These are phyloP conservation scores for Mycena indigotica DNA, from an alignment of 768 basidiomycete genomes.

Conservation along the genomic window DNA sequence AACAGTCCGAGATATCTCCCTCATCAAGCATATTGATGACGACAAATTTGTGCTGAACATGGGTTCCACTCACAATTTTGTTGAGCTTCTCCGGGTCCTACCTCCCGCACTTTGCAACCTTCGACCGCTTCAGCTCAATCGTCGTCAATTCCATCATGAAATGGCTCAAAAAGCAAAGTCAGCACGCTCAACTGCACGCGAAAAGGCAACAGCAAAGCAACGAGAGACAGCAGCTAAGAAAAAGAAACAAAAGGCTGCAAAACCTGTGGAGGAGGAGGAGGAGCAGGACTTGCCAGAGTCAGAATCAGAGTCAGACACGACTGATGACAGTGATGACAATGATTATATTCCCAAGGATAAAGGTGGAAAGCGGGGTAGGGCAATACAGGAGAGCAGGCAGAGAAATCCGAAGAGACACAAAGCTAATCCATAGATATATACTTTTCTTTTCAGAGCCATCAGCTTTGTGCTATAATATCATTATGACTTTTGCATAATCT, in stretches of 20 bases:
- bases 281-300: no score
- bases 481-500: no score
- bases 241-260: neutral
- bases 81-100: slow-evolving; percentile 16
- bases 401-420: no score
- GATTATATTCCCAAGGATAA: no score
- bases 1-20: neutral
- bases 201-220: neutral
- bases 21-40: slow-evolving; percentile 26
- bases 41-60: slow-evolving; percentile 29
- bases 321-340: no score
- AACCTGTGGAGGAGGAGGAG: neutral
- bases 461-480: no score
- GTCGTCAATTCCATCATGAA: neutral
- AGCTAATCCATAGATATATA: no score
- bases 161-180: neutral
- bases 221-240: neutral
- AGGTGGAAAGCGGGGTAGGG: no score
- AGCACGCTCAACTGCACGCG: neutral
- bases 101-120: slow-evolving; percentile 3
- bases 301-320: no score
- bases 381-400: no score
- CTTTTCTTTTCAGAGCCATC: no score
- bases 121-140: neutral
- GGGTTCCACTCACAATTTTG: slow-evolving; percentile 31